A percentile compares a stretch with the other conserved stretches of the same genome.
Conservation (phyloP, 805 yeast genomes). For the Candida piceae region DNA sequence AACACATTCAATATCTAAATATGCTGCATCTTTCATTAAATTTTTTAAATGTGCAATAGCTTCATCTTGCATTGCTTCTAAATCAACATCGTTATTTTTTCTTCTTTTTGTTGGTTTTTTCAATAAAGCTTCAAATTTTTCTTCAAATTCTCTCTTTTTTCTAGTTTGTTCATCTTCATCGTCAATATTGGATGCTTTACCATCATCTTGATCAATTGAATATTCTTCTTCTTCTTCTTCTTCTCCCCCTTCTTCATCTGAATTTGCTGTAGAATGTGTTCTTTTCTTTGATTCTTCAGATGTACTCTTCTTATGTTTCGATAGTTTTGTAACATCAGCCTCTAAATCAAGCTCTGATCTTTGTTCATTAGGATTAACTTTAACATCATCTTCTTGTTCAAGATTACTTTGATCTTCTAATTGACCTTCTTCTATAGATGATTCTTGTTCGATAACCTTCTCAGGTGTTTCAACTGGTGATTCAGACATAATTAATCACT, state of each 20-base stretch:
- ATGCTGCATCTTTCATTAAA: constrained; percentile 86
- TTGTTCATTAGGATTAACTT: background rate
- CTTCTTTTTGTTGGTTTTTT: constrained; percentile 57
- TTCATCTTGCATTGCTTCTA: constrained; percentile 94
- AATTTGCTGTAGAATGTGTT: constrained; percentile 3
- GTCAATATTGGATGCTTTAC: too few relatives aligned
- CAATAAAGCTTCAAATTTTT: constrained; percentile 69
- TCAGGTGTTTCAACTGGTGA: too few relatives aligned
- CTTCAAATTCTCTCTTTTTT: constrained; percentile 75
- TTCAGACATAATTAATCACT: too few relatives aligned
- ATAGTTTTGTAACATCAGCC: constrained; percentile 4
- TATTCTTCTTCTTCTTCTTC: constrained; percentile 5
- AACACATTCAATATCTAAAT: constrained; percentile 55
- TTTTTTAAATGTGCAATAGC: constrained; percentile 75
- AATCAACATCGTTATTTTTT: constrained; percentile 82
- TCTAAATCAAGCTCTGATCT: constrained; percentile 7
- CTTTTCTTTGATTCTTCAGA: constrained; percentile 11
- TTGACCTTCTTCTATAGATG: background rate
- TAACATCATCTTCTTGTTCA: constrained; percentile 1
- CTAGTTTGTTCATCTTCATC: constrained; percentile 31
- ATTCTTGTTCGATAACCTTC: too few relatives aligned
- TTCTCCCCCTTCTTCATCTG: constrained; percentile 7
- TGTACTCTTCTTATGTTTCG: constrained; percentile 4
- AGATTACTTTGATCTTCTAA: background rate
- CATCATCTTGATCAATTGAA: constrained; percentile 11